Evolutionary conservation across 2,329 filamentous ascomycete species (phyloP).

Genomic region (Bipolaris cookei): DNA sequence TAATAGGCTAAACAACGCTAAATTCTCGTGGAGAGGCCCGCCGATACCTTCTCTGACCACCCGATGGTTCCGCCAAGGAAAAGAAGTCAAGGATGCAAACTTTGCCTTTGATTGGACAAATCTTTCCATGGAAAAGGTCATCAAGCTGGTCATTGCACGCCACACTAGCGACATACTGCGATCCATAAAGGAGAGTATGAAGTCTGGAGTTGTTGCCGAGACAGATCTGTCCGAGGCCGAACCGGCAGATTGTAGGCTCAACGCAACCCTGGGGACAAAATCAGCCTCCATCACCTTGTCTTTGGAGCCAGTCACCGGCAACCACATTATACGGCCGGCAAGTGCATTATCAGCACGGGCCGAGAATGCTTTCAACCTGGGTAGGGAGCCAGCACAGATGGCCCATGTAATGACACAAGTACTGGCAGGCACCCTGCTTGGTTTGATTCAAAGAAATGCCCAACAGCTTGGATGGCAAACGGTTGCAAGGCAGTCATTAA

Average conservation of each 20-base stretch:
- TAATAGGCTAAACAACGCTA: conserved; percentile 54
- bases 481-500: conserved; percentile 39
- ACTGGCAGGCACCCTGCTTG: conserved; percentile 66
- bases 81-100: conserved; percentile 72
- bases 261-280: conserved; percentile 71
- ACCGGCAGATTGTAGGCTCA: conserved; percentile 70
- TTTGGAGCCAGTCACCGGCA: conserved; percentile 80
- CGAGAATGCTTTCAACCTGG: conserved; percentile 70
- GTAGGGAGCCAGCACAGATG: conserved; percentile 64
- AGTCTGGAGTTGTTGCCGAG: conserved; percentile 63
- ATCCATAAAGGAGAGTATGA: conserved; percentile 63
- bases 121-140: conserved; percentile 75
- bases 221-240: conserved; percentile 65
- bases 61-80: conserved; percentile 85
- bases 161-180: conserved; percentile 76
- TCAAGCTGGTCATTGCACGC: conserved; percentile 75
- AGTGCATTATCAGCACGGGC: conserved; percentile 52
- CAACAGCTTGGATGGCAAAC: conserved; percentile 70
- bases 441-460: conserved; percentile 66
- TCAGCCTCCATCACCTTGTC: conserved; percentile 64
- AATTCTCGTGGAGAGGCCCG: conserved; percentile 44
- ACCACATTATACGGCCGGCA: conserved; percentile 70
- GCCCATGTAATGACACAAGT: conserved; percentile 65
- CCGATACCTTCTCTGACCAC: conserved; percentile 57
- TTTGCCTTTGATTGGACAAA: conserved; percentile 69